phyloP scores from a whole-genome alignment of 2,329 filamentous ascomycete species.

The Fusarium hainanense region DNA sequence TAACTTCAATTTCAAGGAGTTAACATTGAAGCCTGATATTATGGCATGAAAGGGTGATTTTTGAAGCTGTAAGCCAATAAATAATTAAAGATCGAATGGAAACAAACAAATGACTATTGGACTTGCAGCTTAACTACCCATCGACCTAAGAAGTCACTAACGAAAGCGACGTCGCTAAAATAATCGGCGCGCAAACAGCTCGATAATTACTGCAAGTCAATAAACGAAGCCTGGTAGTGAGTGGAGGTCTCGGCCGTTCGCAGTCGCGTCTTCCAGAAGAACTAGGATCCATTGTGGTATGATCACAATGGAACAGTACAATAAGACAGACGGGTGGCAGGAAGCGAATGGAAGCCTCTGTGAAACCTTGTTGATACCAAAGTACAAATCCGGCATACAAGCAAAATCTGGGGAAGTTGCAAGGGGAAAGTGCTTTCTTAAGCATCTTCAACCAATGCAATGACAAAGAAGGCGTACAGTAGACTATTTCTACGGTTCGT shows the following conservation, averaged over 20 bases:
- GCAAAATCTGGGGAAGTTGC: slow-evolving; percentile 32
- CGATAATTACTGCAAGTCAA: background rate
- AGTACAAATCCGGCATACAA: background rate
- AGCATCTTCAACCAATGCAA: slow-evolving; percentile 14
- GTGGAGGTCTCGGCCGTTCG: slow-evolving; percentile 12
- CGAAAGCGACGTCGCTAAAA: background rate
- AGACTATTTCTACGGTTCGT: background rate
- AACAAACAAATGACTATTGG: background rate
- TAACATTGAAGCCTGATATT: background rate
- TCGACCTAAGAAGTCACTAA: background rate
- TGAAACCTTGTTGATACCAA: slow-evolving; percentile 18
- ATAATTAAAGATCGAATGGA: background rate
- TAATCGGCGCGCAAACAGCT: background rate
- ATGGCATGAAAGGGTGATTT: background rate
- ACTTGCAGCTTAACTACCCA: background rate
- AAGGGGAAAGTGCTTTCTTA: background rate
- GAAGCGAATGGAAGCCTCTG: slow-evolving; percentile 25
- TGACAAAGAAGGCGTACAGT: background rate
- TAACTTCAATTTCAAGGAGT: background rate
- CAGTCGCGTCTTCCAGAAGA: slow-evolving; percentile 7
- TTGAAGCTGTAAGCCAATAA: background rate
- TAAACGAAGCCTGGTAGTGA: slow-evolving; percentile 6
- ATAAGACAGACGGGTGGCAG: background rate
- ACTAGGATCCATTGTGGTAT: slow-evolving; percentile 18
- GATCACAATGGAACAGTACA: slow-evolving; percentile 6